Base-by-base conservation (phyloP, 1,284 basidiomycete species). In the Agroathelia rolfsii region DNA sequence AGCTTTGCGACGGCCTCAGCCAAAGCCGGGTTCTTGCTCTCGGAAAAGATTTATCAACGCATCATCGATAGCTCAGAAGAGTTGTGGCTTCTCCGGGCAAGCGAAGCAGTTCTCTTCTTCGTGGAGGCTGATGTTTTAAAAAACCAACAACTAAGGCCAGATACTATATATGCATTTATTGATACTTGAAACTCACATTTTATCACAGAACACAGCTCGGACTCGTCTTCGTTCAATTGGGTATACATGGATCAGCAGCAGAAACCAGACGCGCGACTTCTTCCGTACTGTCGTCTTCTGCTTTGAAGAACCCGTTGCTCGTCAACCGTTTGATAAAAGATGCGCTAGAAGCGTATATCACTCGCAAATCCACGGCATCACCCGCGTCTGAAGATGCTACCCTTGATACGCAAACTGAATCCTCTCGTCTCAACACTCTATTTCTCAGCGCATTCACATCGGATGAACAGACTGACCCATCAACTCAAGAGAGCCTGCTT, bases 31-130 rank as follows among this genome's bases (percentile, higher is more conserved):
- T 94, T 94, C 59, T 51, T 95, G 24, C 49, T 93, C 13, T 87
- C 76, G 72, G 88, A 92, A 36, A 90, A 85, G 53, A 75, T 86
- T 0, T 90, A 89, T 49, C 71, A 77, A 36, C 89, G 86, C 51
- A 47, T 82, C 4, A 59, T 59, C 4, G 67, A 74, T 4, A 46
- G 56, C 0, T 72, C 76, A 12, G 89, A 93, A 19, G 76, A 87
- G 42, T 49, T 46, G 11, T 94, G 90, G 90, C 56, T 94, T 3
- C 58, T 87, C n/a, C 69, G 79, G 18, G 78, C 83, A 1, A 52
- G 68, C 4, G 63, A 76, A 34, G 69, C 65, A 1, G 57, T 74
- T 0, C 43, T 84, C 4, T 43, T 54, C 0, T 69, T 53, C 43
- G 70, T 72, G 45, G 61, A 65, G 21, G 47, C 54, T 0, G 75